Conservation (phyloP, 139 green algal genomes). For the Trebouxia sp. region DNA sequence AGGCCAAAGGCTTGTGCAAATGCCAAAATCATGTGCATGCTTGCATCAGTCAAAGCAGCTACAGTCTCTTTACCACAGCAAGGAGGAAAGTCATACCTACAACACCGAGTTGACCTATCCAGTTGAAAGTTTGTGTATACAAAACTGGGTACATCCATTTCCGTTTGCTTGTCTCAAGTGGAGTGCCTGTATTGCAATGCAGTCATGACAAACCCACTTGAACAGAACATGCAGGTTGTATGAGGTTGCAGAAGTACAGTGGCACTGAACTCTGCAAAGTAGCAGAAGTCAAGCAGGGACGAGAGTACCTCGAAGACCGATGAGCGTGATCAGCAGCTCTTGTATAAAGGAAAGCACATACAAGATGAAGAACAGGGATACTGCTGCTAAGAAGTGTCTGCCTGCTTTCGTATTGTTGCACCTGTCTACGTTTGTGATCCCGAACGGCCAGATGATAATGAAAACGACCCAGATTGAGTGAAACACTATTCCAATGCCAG, state of each 20-base stretch:
- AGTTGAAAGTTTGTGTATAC: constrained; percentile 18
- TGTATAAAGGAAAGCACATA: constrained; percentile 17
- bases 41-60: neutral
- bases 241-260: no score
- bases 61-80: no score
- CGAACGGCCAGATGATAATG: constrained; percentile 19
- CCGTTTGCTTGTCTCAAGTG: constrained; percentile 14
- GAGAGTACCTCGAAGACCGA: neutral
- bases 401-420: neutral
- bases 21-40: neutral
- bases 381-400: neutral
- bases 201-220: no score
- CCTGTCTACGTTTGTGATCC: neutral
- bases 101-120: constrained; percentile 10
- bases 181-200: neutral
- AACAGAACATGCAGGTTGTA: no score
- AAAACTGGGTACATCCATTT: neutral
- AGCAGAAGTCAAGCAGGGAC: neutral
- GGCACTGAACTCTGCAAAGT: no score
- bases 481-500: neutral
- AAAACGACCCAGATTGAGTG: neutral
- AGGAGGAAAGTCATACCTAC: no score
- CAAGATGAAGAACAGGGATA: neutral
- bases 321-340: constrained; percentile 2
- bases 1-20: no score